Base-by-base conservation (phyloP, 352 stramenopile species). In the Phytophthora colocasiae region DNA sequence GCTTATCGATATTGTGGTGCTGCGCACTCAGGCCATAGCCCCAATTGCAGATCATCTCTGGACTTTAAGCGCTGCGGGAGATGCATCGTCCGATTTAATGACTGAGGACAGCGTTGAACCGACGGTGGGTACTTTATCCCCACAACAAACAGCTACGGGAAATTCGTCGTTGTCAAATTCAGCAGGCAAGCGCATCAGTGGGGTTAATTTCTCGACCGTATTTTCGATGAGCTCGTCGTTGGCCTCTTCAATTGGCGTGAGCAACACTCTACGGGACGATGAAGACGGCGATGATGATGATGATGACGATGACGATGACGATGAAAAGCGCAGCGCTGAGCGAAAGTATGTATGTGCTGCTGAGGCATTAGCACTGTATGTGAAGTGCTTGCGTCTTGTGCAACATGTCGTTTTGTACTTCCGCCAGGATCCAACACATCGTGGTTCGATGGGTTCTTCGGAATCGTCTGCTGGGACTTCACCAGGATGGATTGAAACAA, bases 301-400 rank as follows among this genome's bases (percentile, higher is more conserved):
- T 1, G 71, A 71, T 7, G 73, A 77, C 5, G 69, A 80, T 4
- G 43, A 69, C 2, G 71, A 71, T 7, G 73, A 77, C 5, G 69
- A 80, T 4, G 70, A 69, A 19, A 77, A 63, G 38, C 53, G 55
- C 26, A 66, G 57, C 22, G 27, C 67, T 32, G 78, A 85, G 55
- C 77, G 83, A 36, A 78, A 87, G 46, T 91, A 87, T 57, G 69
- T 87, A 31, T 88, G 63, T 31, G 80, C 83, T 51, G 83, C 74
- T 1, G 80, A 91, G 64, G 81, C 78, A 10, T 62, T 92, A n/a
- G 71, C 73, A 15, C 41, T 92, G 10, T 92, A 92, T 58, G 70
- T 92, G 11, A 90, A 87, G 69, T 92, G 83, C 40, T 73, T 92
- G 55, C 75, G 78, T 10, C 71, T 92, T 22, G 71, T 92, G 22